Base-by-base conservation (phyloP, 164 flowering plant genomes). In the Chimonanthus praecox region DNA sequence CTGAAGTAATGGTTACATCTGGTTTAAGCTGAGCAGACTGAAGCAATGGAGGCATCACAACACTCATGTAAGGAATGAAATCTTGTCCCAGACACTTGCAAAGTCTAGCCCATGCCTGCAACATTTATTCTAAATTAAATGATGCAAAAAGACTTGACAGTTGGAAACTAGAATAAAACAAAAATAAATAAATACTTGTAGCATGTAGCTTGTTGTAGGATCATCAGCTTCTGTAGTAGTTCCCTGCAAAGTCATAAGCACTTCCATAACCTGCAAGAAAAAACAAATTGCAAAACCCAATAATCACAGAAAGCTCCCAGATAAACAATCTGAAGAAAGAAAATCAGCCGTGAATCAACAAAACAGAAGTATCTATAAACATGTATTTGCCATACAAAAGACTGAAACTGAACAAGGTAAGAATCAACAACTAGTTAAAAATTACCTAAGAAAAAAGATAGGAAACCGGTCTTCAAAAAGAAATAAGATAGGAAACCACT, bases 71-170 rank as follows among this genome's bases (percentile, higher is more conserved):
- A 11, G 99, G 99, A 64, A 94, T 95, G 78, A 94, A 94, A 85
- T 94, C 99, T 78, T 94, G 98, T 15, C 99, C 99, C 74, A 94
- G 79, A 77, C 99, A 94, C 84, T 94, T 94, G 92, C 99, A 94
- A 62, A 94, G 94, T 76, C 99, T 87, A 50, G 98, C 98, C 98
- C 98, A 94, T 11, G 99, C 99, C 99, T 94, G 69, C 73, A 45
- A 68, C 49, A 80, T 60, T 54, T 43, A 71, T 6, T 45, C 69
- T 72, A 16, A 48, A 58, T 33, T 67, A 10, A 65, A 13, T 15
- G 50, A 65, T 51, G 46, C 20, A 4, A 15, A 44, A 51, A 15
- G 16, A 64, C 11, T 9, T 7, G 1, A 44, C 5, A 64, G 8
- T 45, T 21, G 51, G 47, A 33, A 33, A 33, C 33, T 5, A 66